A percentile compares a stretch with the other conserved stretches of the same genome.
phyloP scores from a whole-genome alignment of 78 protist genomes.

The Dictyostelium brefeldianum region DNA sequence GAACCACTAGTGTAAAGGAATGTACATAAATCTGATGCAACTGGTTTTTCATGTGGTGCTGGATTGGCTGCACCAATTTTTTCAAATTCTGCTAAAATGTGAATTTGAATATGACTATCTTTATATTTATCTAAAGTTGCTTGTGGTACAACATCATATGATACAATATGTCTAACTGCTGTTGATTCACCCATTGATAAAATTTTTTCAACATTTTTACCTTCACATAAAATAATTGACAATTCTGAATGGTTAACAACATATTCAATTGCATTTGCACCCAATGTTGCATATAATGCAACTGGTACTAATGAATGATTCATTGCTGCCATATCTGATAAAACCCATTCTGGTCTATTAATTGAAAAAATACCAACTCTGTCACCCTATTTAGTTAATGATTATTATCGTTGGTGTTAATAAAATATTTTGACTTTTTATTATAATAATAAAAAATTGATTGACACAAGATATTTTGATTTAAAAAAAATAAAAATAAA shows the following conservation, averaged over 20 bases:
- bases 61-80: slow-evolving; percentile 18
- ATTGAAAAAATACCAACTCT: slow-evolving; percentile 80
- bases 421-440: not conserved
- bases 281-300: slow-evolving; percentile 81
- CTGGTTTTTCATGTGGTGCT: slow-evolving; percentile 30
- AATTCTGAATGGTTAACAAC: slow-evolving; percentile 82
- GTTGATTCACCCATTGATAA: not conserved
- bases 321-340: slow-evolving; percentile 78
- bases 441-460: not conserved
- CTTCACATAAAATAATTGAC: slow-evolving; percentile 57
- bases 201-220: slow-evolving; percentile 50
- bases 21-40: slow-evolving; percentile 80
- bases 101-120: slow-evolving; percentile 18
- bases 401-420: not conserved
- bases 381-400: slow-evolving; percentile 26
- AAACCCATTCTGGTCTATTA: slow-evolving; percentile 90
- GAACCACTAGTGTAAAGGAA: slow-evolving; percentile 97
- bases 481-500: too few relatives aligned
- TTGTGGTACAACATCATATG: slow-evolving; percentile 41
- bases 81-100: slow-evolving; percentile 31
- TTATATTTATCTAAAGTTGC: slow-evolving; percentile 25
- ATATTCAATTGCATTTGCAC: slow-evolving; percentile 84
- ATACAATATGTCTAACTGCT: slow-evolving; percentile 18
- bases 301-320: slow-evolving; percentile 60
- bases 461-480: too few relatives aligned